Base-by-base conservation (phyloP, 306 rosid species). In the Citrullus amarus region DNA sequence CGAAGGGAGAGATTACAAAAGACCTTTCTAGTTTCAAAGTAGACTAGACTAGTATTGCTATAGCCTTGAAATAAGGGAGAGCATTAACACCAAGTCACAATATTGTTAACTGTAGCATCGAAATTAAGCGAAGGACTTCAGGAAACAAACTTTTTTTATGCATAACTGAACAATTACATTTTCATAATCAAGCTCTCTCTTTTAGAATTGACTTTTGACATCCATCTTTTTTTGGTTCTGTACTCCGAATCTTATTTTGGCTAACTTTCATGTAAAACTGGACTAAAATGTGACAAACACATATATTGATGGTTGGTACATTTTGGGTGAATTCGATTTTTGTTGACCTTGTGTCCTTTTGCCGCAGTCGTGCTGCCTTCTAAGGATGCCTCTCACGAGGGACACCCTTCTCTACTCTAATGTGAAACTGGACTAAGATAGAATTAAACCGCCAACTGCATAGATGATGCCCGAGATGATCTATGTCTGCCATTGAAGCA, bases 361-460 rank as follows among this genome's bases (percentile, higher is more conserved):
- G 9, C 60, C 79, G 76, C 93, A 93, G 97, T 84, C 84, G 39
- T 41, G 84, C 85, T 91, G 88, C 85, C 93, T 93, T 79, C 8
- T 89, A 78, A 81, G 88, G 62, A 91, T 93, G 98, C 91, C 96
- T 17, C 80, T 91, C 76, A 90, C 97, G 36, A 91, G 84, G 87
- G 98, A 93, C 89, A 93, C 98, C 2, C 92, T 93, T 74, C 88
- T 93, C 18, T 93, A 91, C 83, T 90, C 98, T 46, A 93, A 88
- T 46, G 96, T 93, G 85, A 93, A 93, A 87, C 89, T 93, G 78
- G 98, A 93, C 78, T 93, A 85, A 82, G 83, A 34, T 76, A 79
- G 63, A 59, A 56, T 44, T 25, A 63, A 71, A 66, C 67, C 77
- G 22, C 67, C 43, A 53, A 25, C 77, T 32, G 0, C 76, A 4